Evolutionary conservation across 2,329 filamentous ascomycete species (phyloP).

Genomic region (Fusarium circinatum): DNA sequence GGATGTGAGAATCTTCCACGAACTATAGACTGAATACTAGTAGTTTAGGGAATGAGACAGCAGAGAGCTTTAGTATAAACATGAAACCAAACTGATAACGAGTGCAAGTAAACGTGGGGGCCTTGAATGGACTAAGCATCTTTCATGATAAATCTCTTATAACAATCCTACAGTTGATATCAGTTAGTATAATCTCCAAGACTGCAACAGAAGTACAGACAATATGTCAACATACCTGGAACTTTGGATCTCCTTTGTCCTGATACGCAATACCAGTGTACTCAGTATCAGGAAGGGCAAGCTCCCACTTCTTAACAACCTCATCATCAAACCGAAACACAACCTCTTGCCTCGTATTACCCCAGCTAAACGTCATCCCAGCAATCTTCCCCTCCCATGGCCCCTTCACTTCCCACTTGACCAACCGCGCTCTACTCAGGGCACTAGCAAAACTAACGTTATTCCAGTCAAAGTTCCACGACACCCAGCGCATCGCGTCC

Average conservation of each 20-base stretch:
- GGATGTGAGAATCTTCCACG: rapidly evolving
- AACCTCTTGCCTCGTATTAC: not conserved
- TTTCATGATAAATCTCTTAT: not conserved
- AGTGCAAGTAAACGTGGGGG: too few species aligned
- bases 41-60: too few species aligned
- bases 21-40: not conserved
- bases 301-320: not conserved
- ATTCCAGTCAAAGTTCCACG: not conserved
- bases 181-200: not conserved
- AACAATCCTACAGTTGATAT: rapidly evolving
- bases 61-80: too few species aligned
- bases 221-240: not conserved
- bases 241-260: not conserved
- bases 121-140: not conserved
- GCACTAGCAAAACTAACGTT: not conserved
- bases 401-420: not conserved
- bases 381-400: not conserved
- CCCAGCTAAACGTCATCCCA: not conserved
- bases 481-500: not conserved
- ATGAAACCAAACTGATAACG: too few species aligned
- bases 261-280: not conserved
- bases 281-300: not conserved
- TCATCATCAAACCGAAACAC: not conserved
- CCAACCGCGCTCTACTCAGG: not conserved
- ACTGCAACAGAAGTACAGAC: too few species aligned